Base-by-base conservation (phyloP, 306 rosid species). In the Dalbergia cochinchinensis region DNA sequence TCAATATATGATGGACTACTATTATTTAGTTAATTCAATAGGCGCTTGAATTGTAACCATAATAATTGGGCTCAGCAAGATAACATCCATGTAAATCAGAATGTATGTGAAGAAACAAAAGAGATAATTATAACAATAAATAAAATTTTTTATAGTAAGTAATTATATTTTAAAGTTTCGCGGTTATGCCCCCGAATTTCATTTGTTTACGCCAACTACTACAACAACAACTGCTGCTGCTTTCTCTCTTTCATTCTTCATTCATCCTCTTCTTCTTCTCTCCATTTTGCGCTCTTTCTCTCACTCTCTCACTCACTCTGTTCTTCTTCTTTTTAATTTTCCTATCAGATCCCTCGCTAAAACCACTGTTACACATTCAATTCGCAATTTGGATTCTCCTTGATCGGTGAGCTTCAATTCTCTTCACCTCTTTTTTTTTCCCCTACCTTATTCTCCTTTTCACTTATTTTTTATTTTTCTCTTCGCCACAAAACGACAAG, bases 131-230 rank as follows among this genome's bases (percentile, higher is more conserved):
- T 26, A 26, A 26, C 31, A 69, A 69, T 19, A 5, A 50, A 62
- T 71, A 51, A 12, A 37, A 22, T 26, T 31, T 26, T 26, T 26
- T 26, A 26, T 26, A 26, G 68, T 77, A 44, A 77, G 55, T 20
- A 73, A 37, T 79, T 50, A 50, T 50, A 80, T 86, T 91, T 91
- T 87, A 82, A 90, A 94, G 94, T 90, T 93, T 90, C 94, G 95
- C 97, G 97, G 97, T 90, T 90, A 81, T 86, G 75, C 92, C 95
- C 92, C 35, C 83, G 81, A 88, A 45, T 76, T 75, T 65, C 14
- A 22, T 74, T 77, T 64, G 37, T 39, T 77, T 22, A 81, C 86
- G 26, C 75, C 81, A 37, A 22, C 81, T 54, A 67, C 77, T 37
- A 39, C 60, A 59, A 68, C 69, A 79, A 33, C 63, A 69, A 39